Conservation (phyloP, 176 grass and related monocot species). For the Oryza australiensis region DNA sequence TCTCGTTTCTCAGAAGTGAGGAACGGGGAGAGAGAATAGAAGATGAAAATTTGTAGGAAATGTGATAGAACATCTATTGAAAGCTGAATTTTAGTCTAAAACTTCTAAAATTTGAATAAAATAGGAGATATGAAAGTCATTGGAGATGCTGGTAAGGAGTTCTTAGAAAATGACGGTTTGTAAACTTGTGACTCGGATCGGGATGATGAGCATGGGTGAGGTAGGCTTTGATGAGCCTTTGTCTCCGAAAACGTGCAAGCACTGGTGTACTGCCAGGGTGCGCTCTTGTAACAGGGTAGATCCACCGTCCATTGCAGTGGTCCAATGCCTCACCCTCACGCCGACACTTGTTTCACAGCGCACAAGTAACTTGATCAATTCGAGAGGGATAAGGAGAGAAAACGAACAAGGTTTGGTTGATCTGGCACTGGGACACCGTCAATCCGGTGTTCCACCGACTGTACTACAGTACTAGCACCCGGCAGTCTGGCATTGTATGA, state of each 20-base stretch:
- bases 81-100: too few species aligned
- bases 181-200: not conserved
- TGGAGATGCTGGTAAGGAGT: too few species aligned
- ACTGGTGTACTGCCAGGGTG: not conserved
- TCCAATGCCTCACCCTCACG: not conserved
- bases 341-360: not conserved
- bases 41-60: too few species aligned
- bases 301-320: not conserved
- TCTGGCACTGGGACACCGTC: not conserved
- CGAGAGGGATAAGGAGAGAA: not conserved
- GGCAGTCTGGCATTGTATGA: not conserved
- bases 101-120: too few species aligned
- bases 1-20: too few species aligned
- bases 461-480: not conserved
- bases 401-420: not conserved
- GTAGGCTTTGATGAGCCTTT: not conserved
- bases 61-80: too few species aligned
- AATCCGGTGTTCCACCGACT: not conserved
- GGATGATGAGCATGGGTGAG: not conserved
- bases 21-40: too few species aligned
- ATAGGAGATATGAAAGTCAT: too few species aligned
- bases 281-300: not conserved
- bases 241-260: not conserved
- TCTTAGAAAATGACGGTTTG: not conserved
- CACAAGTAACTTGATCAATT: not conserved